Evolutionary conservation across 2,329 filamentous ascomycete genomes (phyloP).

Genomic region (Ophiostoma fasciatum): DNA sequence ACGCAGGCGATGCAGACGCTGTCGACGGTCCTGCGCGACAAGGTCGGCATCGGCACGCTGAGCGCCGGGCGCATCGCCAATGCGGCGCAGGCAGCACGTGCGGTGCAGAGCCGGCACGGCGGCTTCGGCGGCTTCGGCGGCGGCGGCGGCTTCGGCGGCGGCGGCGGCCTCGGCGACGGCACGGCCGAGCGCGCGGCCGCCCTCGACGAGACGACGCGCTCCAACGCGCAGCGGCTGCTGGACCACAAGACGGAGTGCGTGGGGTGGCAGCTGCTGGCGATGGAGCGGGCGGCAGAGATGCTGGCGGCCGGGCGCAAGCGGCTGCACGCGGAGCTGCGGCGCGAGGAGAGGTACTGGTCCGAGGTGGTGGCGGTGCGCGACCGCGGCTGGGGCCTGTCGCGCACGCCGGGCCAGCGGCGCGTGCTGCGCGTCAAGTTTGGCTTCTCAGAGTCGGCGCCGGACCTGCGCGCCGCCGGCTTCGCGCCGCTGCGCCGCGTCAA

Average conservation of each 20-base stretch:
- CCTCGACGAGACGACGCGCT: slow-evolving; percentile 21
- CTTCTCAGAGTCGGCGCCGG: slow-evolving; percentile 56
- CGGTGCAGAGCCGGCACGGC: slow-evolving; percentile 4
- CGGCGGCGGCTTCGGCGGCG: background rate
- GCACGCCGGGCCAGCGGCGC: slow-evolving; percentile 56
- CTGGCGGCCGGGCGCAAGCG: slow-evolving; percentile 57
- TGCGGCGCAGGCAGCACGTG: slow-evolving; percentile 34
- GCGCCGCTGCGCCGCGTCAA: slow-evolving; percentile 62
- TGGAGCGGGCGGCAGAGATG: slow-evolving; percentile 59
- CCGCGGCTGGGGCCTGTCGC: slow-evolving; percentile 74
- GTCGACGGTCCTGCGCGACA: slow-evolving; percentile 52
- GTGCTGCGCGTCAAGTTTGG: slow-evolving; percentile 79
- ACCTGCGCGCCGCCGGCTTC: slow-evolving; percentile 56
- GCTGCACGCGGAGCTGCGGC: slow-evolving; percentile 60
- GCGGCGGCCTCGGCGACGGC: background rate
- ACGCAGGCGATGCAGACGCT: slow-evolving; percentile 55
- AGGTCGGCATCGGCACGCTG: slow-evolving; percentile 60
- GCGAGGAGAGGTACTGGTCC: slow-evolving; percentile 80
- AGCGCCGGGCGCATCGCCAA: slow-evolving; percentile 50
- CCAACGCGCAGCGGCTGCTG: slow-evolving; percentile 24
- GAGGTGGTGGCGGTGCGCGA: slow-evolving; percentile 69
- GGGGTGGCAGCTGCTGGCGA: slow-evolving; percentile 66
- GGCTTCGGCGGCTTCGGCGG: too few relatives aligned
- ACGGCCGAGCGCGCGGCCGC: background rate
- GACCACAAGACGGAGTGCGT: slow-evolving; percentile 42